Evolutionary conservation across 345 rosid species (phyloP), one percentile per base, ranked within the genome.

Genomic region (Salix caprea): DNA sequence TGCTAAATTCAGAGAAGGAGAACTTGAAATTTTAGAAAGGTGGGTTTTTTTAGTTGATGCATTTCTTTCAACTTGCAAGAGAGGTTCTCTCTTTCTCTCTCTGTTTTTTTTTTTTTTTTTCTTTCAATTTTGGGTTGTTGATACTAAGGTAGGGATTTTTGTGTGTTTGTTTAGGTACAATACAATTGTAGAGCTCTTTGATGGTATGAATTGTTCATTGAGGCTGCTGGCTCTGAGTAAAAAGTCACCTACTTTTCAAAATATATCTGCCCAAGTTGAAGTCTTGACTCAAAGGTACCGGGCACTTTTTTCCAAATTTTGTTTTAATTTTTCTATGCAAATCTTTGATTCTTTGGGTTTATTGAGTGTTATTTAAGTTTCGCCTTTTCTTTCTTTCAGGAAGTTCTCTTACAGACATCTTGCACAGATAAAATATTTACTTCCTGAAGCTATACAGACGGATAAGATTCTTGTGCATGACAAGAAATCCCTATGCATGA

Each of bases 401-500:
- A 80, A 80, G 68, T 75, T 89, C 65, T 78, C 77, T 3, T 74
- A 54, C 69, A 52, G 39, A 74, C 86, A 87, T 78, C 85, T 86
- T 52, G 89, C 86, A 61, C 90, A 80, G 82, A 79, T 86, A 44
- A 87, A 86, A 66, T 87, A 81, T 36, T 4, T 87, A 77, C 87
- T 86, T 74, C 87, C 87, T 23, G 90, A 86, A 77, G 88, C 81
- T 60, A 64, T 87, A 62, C 81, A 75, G 67, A 70, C 77, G 28
- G 86, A 89, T 40, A 84, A 79, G 78, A 79, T 86, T 79, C 81
- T 87, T 46, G 81, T 85, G 46, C 88, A 80, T 67, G 86, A 89
- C 76, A 73, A 79, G 83, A 76, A 78, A 78, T 84, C 90, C 19
- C 80, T 79, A 1, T 86, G 86, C 80, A 74, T 85, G 90, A 81